Percentiles rank a stretch among this genome's conserved stretches.
These are phyloP conservation scores for Phytophthora nicotianae DNA, from an alignment of 352 stramenopile genomes.

Conservation along the genomic window DNA sequence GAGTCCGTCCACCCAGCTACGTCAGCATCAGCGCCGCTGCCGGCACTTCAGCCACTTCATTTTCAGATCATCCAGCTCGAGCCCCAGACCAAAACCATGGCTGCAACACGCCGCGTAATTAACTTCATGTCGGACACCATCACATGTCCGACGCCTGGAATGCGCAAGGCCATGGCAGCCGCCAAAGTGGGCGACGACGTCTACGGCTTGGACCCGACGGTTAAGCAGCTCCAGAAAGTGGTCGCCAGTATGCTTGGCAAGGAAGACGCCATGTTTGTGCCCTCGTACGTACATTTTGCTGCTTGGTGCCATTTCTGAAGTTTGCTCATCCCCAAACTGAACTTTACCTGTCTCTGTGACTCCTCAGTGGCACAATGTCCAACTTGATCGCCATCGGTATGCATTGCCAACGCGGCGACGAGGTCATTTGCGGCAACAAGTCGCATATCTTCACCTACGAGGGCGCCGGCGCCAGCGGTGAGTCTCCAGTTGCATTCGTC, in stretches of 20 bases:
- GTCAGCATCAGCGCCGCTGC: neutral
- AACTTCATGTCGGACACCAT: constrained; percentile 98
- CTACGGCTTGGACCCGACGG: constrained; percentile 91
- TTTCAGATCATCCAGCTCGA: constrained; percentile 24
- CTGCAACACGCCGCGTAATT: constrained; percentile 45
- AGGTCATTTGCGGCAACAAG: constrained; percentile 95
- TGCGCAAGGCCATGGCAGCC: constrained; percentile 89
- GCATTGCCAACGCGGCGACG: constrained; percentile 92
- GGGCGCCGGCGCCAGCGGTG: constrained; percentile 85
- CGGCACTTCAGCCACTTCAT: constrained; percentile 11
- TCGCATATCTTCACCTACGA: constrained; percentile 98
- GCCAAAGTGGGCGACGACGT: constrained; percentile 84
- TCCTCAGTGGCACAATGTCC: constrained; percentile 94
- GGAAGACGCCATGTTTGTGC: constrained; percentile 94
- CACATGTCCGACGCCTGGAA: constrained; percentile 91
- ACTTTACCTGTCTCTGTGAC: constrained; percentile 4
- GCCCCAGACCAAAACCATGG: constrained; percentile 21
- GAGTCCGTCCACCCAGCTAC: constrained; percentile 11
- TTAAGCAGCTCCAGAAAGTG: constrained; percentile 92
- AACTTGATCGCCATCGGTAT: constrained; percentile 95
- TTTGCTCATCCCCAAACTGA: constrained; percentile 9
- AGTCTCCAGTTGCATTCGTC: constrained; percentile 8
- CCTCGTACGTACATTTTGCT: constrained; percentile 62
- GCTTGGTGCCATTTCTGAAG: constrained; percentile 24
- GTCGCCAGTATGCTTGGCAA: constrained; percentile 95